Evolutionary conservation across 345 rosid species (phyloP), one percentile per base, ranked within the genome.

Genomic region (Mallotus nudiflorus): DNA sequence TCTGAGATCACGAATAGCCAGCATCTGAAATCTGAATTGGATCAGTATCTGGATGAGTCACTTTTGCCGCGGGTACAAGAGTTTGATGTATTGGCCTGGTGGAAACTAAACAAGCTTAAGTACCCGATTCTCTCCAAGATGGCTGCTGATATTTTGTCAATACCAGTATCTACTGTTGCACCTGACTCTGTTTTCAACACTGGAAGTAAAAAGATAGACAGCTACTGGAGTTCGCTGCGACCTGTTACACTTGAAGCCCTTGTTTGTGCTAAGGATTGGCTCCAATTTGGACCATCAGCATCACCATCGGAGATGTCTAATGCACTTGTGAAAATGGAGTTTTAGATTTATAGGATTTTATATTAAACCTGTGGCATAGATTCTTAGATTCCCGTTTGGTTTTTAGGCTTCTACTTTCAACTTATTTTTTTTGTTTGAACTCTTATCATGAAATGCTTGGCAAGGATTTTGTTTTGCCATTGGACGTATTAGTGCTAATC

Each of bases 191-290:
- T 89, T 44, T 93, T 86, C 11, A 87, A 91, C 72, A 85, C 87
- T 0, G 54, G 69, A 45, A 79, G 65, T 69, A 83, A 70, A 77
- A 82, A 75, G 89, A 87, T 93, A 70, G 96, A 91, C 66, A 64
- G 67, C 50, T 86, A 89, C 72, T 73, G 62, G 71, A 73, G 91
- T 77, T 89, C 94, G 9, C 78, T 93, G 70, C 75, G 80, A 31
- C 89, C 91, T 0, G 88, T 84, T 67, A 91, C 96, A 6, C 85
- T 91, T 13, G 98, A 93, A 82, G 98, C 98, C 31, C 93, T 93
- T 35, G 61, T 89, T 22, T 93, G 98, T 56, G 81, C 98, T 16
- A 91, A 89, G 83, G 92, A 93, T 73, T 91, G 98, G 98, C 81
- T 93, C 62, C 91, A 81, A 70, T 66, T 82, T 66, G 84, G 78